These are phyloP conservation scores for Colletotrichum truncatum DNA, from an alignment of 2,329 filamentous ascomycete species.

Conservation along the genomic window DNA sequence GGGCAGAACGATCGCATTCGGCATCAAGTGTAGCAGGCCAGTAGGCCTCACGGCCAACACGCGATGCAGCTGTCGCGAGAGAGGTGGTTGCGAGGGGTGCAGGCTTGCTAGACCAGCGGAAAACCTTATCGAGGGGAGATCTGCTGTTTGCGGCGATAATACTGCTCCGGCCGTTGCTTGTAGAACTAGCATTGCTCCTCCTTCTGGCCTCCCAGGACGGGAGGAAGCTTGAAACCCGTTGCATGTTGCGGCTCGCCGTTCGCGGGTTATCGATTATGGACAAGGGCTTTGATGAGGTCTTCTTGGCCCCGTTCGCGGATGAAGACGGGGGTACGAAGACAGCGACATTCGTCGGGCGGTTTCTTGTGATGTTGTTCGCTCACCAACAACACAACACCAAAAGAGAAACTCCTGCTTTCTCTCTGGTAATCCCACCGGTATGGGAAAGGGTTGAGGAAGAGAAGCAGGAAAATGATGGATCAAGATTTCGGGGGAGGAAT, in stretches of 20 bases:
- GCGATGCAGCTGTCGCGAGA: constrained; percentile 68
- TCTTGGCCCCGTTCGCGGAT: constrained; percentile 21
- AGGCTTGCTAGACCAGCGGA: constrained; percentile 57
- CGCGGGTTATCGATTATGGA: neutral
- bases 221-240: constrained; percentile 54
- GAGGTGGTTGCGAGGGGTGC: constrained; percentile 57
- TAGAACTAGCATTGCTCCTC: constrained; percentile 37
- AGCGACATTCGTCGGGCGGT: constrained; percentile 27
- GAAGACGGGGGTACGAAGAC: constrained; percentile 12
- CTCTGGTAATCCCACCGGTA: constrained; percentile 14
- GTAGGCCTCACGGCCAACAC: constrained; percentile 78
- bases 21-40: constrained; percentile 88
- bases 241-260: constrained; percentile 43
- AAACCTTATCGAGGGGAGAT: constrained; percentile 46
- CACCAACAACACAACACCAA: constrained; percentile 13
- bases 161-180: constrained; percentile 21
- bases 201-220: constrained; percentile 56
- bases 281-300: constrained; percentile 7
- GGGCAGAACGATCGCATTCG: constrained; percentile 90
- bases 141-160: constrained; percentile 35
- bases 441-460: constrained; percentile 8
- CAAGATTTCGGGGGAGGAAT: constrained; percentile 23
- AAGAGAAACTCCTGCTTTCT: neutral
- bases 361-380: constrained; percentile 15
- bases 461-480: neutral